These are phyloP conservation scores for Teunomyces cretensis DNA, from an alignment of 805 yeast species.

Conservation along the genomic window DNA sequence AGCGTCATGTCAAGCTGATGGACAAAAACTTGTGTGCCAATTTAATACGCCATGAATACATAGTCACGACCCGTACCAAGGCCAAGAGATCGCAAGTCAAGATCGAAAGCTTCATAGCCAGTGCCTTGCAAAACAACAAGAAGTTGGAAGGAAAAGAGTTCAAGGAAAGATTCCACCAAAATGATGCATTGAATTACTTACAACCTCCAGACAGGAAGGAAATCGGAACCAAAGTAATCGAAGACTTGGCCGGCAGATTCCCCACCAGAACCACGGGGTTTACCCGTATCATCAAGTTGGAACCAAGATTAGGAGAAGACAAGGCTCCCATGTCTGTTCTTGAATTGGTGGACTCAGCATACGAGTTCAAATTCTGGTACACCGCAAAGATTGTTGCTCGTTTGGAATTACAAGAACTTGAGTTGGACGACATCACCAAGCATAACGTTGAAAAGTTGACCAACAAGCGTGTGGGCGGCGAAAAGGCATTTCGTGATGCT, in stretches of 20 bases:
- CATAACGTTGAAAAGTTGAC: constrained; percentile 56
- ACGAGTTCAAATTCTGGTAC: constrained; percentile 72
- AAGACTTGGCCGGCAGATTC: constrained; percentile 65
- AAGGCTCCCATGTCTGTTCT: constrained; percentile 85
- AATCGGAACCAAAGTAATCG: constrained; percentile 56
- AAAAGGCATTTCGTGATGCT: constrained; percentile 52
- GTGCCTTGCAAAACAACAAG: constrained; percentile 28
- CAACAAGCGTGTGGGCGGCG: constrained; percentile 48
- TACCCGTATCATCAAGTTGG: constrained; percentile 80
- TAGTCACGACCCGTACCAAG: constrained; percentile 43
- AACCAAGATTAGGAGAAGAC: constrained; percentile 80
- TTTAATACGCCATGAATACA: constrained; percentile 43
- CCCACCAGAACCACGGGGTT: constrained; percentile 70
- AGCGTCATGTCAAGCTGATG: constrained; percentile 44
- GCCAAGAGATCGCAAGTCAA: constrained; percentile 45
- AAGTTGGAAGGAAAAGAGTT: constrained; percentile 13
- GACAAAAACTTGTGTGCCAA: constrained; percentile 44
- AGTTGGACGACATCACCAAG: constrained; percentile 49
- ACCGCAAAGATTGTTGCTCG: constrained; percentile 86
- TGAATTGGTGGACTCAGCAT: constrained; percentile 72
- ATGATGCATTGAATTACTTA: constrained; percentile 21
- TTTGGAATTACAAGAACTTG: constrained; percentile 59
- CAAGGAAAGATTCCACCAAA: constrained; percentile 10
- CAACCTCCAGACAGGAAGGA: constrained; percentile 28
- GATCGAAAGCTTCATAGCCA: constrained; percentile 38